Evolutionary conservation across 495 filamentous ascomycete genomes (phyloP).

Genomic region (Lepidopterella palustris): DNA sequence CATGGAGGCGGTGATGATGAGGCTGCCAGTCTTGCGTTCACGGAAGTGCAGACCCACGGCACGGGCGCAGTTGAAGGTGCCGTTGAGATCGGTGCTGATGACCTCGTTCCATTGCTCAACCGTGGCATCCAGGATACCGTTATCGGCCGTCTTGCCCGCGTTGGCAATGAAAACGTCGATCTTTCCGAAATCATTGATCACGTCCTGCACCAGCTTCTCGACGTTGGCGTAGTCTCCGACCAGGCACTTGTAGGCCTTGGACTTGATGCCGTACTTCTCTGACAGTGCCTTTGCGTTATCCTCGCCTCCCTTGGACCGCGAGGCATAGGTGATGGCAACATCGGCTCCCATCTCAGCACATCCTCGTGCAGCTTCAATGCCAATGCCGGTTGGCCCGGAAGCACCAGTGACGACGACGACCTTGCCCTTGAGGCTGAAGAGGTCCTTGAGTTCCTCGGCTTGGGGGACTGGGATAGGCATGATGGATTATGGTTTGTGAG

Average conservation of each 20-base stretch:
- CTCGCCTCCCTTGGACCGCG: slow-evolving; percentile 53
- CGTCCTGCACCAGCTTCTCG: slow-evolving; percentile 43
- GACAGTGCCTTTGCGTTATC: slow-evolving; percentile 57
- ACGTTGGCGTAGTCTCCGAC: slow-evolving; percentile 49
- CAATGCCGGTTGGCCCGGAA: slow-evolving; percentile 62
- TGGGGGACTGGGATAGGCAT: slow-evolving; percentile 56
- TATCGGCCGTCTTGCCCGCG: slow-evolving; percentile 58
- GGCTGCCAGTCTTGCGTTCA: slow-evolving; percentile 63
- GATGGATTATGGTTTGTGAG: slow-evolving; percentile 14
- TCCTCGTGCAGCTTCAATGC: slow-evolving; percentile 65
- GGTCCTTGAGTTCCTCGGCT: slow-evolving; percentile 52
- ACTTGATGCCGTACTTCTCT: slow-evolving; percentile 57
- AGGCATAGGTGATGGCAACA: slow-evolving; percentile 61
- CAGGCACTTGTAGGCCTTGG: slow-evolving; percentile 58
- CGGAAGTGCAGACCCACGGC: slow-evolving; percentile 66
- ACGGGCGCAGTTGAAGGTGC: slow-evolving; percentile 74
- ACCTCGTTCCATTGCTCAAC: slow-evolving; percentile 64
- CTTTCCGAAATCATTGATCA: slow-evolving; percentile 58
- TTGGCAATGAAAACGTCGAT: slow-evolving; percentile 65
- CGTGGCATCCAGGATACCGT: slow-evolving; percentile 55
- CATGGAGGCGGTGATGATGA: slow-evolving; percentile 75
- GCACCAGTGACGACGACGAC: slow-evolving; percentile 66
- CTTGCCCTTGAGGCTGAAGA: slow-evolving; percentile 68
- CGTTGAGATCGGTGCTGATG: slow-evolving; percentile 72
- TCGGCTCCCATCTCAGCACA: slow-evolving; percentile 68